Conservation (phyloP, 768 basidiomycete species). For the Amanita phalloides region DNA sequence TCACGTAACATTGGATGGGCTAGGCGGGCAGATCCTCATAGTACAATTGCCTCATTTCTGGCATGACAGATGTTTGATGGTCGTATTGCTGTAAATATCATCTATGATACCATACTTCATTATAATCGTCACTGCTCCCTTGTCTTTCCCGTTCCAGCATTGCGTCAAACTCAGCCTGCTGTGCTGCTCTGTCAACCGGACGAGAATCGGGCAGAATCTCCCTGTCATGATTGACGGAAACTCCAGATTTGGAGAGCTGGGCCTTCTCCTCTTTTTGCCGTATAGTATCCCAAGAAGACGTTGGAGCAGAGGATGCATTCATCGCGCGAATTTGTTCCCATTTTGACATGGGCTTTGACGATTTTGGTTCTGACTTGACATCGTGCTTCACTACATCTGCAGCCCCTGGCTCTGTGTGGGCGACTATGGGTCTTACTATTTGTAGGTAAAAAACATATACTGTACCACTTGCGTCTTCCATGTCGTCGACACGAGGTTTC, state of each 20-base stretch:
- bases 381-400: neutral
- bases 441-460: neutral
- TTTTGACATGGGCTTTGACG: constrained; percentile 22
- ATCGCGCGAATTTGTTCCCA: constrained; percentile 63
- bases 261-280: constrained; percentile 45
- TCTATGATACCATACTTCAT: constrained; percentile 6
- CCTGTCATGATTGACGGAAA: constrained; percentile 1
- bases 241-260: constrained; percentile 12
- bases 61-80: neutral
- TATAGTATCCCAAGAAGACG: constrained; percentile 59
- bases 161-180: constrained; percentile 50
- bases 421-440: neutral
- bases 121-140: constrained; percentile 13
- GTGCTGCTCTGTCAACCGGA: constrained; percentile 24
- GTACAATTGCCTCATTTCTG: neutral
- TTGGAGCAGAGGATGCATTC: constrained; percentile 28
- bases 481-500: constrained; percentile 7
- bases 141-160: constrained; percentile 48
- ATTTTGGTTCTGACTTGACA: constrained; percentile 3
- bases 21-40: neutral
- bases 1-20: neutral
- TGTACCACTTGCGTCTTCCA: neutral
- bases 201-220: constrained; percentile 6
- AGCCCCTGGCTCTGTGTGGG: neutral
- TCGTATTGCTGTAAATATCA: constrained; percentile 8